Conservation (phyloP, 345 rosid species). For the Eucalyptus pauciflora region DNA sequence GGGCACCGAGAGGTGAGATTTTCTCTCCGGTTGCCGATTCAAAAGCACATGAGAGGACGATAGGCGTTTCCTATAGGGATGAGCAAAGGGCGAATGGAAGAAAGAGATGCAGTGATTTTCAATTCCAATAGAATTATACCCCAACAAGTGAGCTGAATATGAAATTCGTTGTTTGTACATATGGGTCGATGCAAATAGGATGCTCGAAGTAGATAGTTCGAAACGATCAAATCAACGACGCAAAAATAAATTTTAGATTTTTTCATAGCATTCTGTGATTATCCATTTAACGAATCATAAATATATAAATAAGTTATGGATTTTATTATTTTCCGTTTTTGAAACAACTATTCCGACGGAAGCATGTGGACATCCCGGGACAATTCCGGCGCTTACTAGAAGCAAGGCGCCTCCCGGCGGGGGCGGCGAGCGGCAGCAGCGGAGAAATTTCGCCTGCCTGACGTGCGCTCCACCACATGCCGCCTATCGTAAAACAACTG, state of each 20-base stretch:
- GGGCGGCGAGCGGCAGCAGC: not conserved
- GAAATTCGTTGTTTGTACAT: not conserved
- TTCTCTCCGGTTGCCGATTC: too few relatives aligned
- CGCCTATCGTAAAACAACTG: not conserved
- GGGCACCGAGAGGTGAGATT: not conserved
- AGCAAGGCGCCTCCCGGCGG: not conserved
- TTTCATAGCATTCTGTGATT: rapidly evolving
- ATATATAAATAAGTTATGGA: too few relatives aligned
- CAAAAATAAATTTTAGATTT: too few relatives aligned
- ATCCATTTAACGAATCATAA: too few relatives aligned
- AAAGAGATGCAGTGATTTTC: not conserved
- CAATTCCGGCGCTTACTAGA: not conserved
- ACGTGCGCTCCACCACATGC: not conserved
- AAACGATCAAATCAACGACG: not conserved
- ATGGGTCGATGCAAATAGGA: not conserved
- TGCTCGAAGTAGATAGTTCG: too few relatives aligned
- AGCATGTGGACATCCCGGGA: not conserved
- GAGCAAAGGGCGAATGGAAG: not conserved
- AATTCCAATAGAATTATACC: too few relatives aligned
- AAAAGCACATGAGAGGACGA: too few relatives aligned
- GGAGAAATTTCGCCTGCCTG: not conserved
- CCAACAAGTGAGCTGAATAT: not conserved
- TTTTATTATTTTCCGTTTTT: not conserved
- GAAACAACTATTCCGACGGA: not conserved
- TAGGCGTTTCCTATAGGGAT: not conserved